A percentile compares a stretch with the other conserved stretches of the same genome.
phyloP scores from a whole-genome alignment of 129 eudicot species.

The Centaurea solstitialis region DNA sequence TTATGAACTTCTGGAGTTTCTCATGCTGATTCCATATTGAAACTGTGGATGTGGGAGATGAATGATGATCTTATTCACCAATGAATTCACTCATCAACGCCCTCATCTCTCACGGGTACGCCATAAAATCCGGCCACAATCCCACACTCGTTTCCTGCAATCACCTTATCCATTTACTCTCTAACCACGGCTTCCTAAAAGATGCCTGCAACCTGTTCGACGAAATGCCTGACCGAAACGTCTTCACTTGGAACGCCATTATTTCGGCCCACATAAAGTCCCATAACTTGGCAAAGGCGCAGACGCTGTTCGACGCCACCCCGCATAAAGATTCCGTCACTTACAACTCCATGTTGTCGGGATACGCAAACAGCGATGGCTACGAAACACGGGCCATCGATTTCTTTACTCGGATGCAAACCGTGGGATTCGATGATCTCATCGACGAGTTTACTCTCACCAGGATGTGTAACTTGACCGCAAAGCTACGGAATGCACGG shows the following conservation, averaged over 20 bases:
- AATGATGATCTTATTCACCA: slow-evolving; percentile 17
- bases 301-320: slow-evolving; percentile 51
- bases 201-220: slow-evolving; percentile 78
- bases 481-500: slow-evolving; percentile 42
- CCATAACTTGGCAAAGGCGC: slow-evolving; percentile 46
- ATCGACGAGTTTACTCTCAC: slow-evolving; percentile 81
- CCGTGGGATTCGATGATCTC: slow-evolving; percentile 13
- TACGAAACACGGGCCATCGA: slow-evolving; percentile 52
- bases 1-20: background rate
- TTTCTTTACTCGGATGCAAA: slow-evolving; percentile 63
- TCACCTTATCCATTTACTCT: slow-evolving; percentile 61
- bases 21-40: background rate
- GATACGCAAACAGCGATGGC: slow-evolving; percentile 58
- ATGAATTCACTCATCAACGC: slow-evolving; percentile 52
- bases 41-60: slow-evolving; percentile 1
- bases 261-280: slow-evolving; percentile 59
- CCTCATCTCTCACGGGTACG: slow-evolving; percentile 35
- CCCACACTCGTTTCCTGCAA: slow-evolving; percentile 43
- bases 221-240: slow-evolving; percentile 87
- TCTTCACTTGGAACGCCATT: slow-evolving; percentile 86
- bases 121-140: slow-evolving; percentile 54
- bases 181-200: slow-evolving; percentile 45
- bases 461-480: slow-evolving; percentile 71
- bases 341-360: slow-evolving; percentile 74
- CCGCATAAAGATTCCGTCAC: slow-evolving; percentile 75